phyloP scores from a whole-genome alignment of 768 basidiomycete genomes.

The Tephrocybe sp. region DNA sequence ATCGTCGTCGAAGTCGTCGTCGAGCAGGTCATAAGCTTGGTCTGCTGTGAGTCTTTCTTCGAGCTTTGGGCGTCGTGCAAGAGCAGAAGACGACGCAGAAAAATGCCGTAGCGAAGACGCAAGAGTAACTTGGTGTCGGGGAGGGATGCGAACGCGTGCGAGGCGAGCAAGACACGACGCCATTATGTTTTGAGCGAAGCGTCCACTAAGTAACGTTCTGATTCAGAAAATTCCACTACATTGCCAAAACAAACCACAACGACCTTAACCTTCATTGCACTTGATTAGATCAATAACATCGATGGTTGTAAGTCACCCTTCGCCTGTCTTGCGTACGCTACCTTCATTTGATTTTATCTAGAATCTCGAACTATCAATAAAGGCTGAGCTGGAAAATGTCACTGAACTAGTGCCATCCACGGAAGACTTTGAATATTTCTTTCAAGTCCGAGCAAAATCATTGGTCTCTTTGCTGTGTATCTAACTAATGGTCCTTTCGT shows the following conservation, averaged over 20 bases:
- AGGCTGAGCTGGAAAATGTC: conserved; percentile 80
- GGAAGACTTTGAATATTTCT: conserved; percentile 78
- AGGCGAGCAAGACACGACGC: conserved; percentile 19
- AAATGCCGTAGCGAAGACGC: conserved; percentile 20
- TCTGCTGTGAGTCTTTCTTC: conserved; percentile 42
- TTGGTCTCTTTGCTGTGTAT: neutral
- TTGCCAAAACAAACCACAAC: conserved; percentile 12
- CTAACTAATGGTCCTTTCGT: conserved; percentile 9
- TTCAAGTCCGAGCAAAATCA: conserved; percentile 50
- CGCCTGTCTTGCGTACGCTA: neutral
- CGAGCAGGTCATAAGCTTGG: conserved; percentile 43
- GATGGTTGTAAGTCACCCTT: conserved; percentile 53
- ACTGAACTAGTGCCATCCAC: conserved; percentile 65
- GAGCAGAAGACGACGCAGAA: conserved; percentile 24
- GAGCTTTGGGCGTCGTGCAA: conserved; percentile 34
- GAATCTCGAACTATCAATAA: conserved; percentile 67
- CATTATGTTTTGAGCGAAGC: conserved; percentile 11
- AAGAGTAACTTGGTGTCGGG: conserved; percentile 5
- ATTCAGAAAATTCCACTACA: neutral
- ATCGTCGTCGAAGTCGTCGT: conserved; percentile 46
- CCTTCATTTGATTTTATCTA: conserved; percentile 21
- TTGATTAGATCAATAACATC: conserved; percentile 6
- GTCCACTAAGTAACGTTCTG: neutral
- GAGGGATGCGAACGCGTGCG: conserved; percentile 3
- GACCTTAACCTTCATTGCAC: neutral